Conservation (phyloP, 2,329 filamentous ascomycete genomes). For the Xylaria sp. region DNA sequence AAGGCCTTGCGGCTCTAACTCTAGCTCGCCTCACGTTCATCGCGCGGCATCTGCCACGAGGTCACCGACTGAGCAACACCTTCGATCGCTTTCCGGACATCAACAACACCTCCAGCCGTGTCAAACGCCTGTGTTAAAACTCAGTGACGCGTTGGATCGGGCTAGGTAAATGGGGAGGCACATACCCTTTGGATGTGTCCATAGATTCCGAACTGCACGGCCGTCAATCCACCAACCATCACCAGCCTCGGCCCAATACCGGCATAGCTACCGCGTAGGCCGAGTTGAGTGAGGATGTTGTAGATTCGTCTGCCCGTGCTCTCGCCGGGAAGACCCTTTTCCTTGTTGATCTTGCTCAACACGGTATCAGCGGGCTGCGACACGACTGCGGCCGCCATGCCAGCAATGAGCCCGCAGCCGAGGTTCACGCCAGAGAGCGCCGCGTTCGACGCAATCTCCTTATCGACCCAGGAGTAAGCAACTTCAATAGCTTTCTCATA, state of each 20-base stretch:
- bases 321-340: slow-evolving; percentile 28
- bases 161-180: background rate
- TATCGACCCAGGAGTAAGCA: slow-evolving; percentile 27
- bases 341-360: slow-evolving; percentile 34
- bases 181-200: slow-evolving; percentile 32
- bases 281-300: slow-evolving; percentile 30
- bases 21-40: slow-evolving; percentile 2
- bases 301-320: slow-evolving; percentile 27
- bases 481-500: slow-evolving; percentile 31
- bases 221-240: slow-evolving; percentile 35
- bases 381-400: slow-evolving; percentile 32
- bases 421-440: slow-evolving; percentile 30
- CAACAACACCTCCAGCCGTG: slow-evolving; percentile 10
- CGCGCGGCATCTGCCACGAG: slow-evolving; percentile 13
- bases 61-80: slow-evolving; percentile 8
- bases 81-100: slow-evolving; percentile 9
- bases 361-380: slow-evolving; percentile 35
- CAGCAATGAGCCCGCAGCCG: slow-evolving; percentile 30
- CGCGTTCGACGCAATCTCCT: slow-evolving; percentile 23
- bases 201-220: slow-evolving; percentile 32
- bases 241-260: slow-evolving; percentile 30
- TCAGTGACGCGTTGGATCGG: slow-evolving; percentile 6
- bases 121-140: slow-evolving; percentile 17
- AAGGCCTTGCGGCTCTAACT: background rate
- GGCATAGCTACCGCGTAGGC: slow-evolving; percentile 31